Evolutionary conservation across 495 filamentous ascomycete species (phyloP).

Genomic region (Penicillium salamii): DNA sequence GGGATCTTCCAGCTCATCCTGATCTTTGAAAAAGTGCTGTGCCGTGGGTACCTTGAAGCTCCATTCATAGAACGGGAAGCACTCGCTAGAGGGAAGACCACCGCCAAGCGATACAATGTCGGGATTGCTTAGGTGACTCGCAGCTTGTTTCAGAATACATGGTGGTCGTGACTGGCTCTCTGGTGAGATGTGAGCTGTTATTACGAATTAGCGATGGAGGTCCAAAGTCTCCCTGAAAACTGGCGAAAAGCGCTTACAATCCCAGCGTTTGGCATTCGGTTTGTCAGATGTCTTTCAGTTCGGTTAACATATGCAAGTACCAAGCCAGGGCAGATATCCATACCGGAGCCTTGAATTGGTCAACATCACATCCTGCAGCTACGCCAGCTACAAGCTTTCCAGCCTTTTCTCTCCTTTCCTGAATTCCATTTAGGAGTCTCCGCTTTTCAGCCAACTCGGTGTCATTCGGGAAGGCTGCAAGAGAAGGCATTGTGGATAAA

Average conservation of each 20-base stretch:
- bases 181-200: not conserved
- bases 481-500: not conserved
- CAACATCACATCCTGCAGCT: not conserved
- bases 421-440: not conserved
- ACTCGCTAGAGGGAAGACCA: constrained; percentile 6
- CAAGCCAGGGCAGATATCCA: not conserved
- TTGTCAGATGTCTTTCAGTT: not conserved
- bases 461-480: not conserved
- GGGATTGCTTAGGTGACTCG: not conserved
- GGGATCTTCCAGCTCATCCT: not conserved
- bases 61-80: constrained; percentile 11
- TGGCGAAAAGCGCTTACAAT: not conserved
- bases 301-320: not conserved
- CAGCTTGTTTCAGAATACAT: not conserved
- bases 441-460: not conserved
- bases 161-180: not conserved
- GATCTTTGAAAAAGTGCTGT: constrained; percentile 5
- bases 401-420: not conserved
- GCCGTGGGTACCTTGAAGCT: not conserved
- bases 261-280: constrained; percentile 1
- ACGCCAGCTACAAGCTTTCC: constrained; percentile 1
- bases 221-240: not conserved
- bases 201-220: not conserved
- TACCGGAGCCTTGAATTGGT: not conserved
- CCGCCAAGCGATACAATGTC: constrained; percentile 9